Evolutionary conservation across 768 basidiomycete genomes (phyloP), one percentile per base, ranked within the genome.

Genomic region (Lactarius pseudohatsudake): DNA sequence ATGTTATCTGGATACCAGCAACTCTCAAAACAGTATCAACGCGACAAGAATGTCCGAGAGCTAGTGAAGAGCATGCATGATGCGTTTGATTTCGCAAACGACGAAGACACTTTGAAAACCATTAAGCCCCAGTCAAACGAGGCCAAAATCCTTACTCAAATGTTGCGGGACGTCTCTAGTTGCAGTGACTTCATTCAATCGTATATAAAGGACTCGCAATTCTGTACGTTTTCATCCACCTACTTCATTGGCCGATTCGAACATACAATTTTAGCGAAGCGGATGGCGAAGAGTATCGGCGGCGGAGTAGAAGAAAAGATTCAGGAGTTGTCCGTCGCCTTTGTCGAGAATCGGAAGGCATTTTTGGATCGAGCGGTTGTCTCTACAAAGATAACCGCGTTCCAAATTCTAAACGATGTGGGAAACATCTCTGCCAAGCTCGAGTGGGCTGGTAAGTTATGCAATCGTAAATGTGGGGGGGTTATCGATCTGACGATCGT

Each of bases 391-490:
- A 53, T 53, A 53, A 53, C 50, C 6, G 56, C n/a, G 30, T 36
- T 57, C 56, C 56, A 57, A 57, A 22, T 57, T 22, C 18, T 30
- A 57, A 36, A 57, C 34, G n/a, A 36, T 26, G 56, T 57, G 9
- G 56, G n/a, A 34, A 34, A n/a, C 28, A 56, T 56, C 30, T 56
- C 55, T 8, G 30, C 34, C 55, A 30, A 56, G 32, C 55, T 56
- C 18, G 15, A 56, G 55, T 28, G 55, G 30, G 47, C 22, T 15
- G 20, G 55, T 50, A 30, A 30, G 30, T 30, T 30, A 57, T 13
- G 34, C 34, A 3, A 8, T n/a, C 7, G 30, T 7, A 2, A 20
- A 30, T 0, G 16, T 3, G 20, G 1, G 30, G 10, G 20, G 11
- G 34, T 34, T 34, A 34, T 34, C 8, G 34, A 34, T 34, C 34